Conservation (phyloP, 495 filamentous ascomycete species). For the Hypoxylon subgilvum region DNA sequence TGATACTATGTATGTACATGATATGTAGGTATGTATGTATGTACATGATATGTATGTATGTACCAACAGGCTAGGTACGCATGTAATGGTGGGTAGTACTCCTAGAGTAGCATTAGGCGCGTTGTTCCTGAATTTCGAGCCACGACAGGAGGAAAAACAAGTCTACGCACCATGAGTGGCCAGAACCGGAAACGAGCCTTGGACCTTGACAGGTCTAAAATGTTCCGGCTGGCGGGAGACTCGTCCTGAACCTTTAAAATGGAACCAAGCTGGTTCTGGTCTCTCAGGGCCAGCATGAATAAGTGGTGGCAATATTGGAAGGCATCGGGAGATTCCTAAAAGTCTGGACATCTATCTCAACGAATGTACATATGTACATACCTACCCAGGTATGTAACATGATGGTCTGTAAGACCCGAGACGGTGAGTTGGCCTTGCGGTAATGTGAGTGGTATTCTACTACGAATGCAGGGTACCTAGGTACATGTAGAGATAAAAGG, state of each 20-base stretch:
- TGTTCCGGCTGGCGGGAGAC: slow-evolving; percentile 17
- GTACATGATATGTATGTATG: not conserved
- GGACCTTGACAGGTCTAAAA: slow-evolving; percentile 2
- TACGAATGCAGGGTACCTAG: not conserved
- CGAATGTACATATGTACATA: not conserved
- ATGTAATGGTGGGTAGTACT: slow-evolving; percentile 21
- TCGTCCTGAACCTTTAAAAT: not conserved
- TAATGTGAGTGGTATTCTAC: not conserved
- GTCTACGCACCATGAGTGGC: slow-evolving; percentile 17
- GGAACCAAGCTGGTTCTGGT: slow-evolving; percentile 3
- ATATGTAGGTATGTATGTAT: not conserved
- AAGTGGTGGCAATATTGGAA: slow-evolving; percentile 11
- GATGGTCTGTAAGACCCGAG: not conserved
- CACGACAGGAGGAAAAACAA: slow-evolving; percentile 20
- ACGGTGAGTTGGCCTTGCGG: slow-evolving; percentile 10
- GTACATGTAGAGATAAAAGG: not conserved
- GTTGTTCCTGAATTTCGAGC: slow-evolving; percentile 34
- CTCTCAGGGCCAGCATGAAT: slow-evolving; percentile 6
- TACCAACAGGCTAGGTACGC: not conserved
- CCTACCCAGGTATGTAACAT: not conserved
- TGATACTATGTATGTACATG: no score
- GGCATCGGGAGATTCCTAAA: not conserved
- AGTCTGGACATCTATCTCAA: not conserved
- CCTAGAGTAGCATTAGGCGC: slow-evolving; percentile 31
- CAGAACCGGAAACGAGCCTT: slow-evolving; percentile 1